phyloP scores from a whole-genome alignment of 495 filamentous ascomycete species.

The Daldinia loculata region DNA sequence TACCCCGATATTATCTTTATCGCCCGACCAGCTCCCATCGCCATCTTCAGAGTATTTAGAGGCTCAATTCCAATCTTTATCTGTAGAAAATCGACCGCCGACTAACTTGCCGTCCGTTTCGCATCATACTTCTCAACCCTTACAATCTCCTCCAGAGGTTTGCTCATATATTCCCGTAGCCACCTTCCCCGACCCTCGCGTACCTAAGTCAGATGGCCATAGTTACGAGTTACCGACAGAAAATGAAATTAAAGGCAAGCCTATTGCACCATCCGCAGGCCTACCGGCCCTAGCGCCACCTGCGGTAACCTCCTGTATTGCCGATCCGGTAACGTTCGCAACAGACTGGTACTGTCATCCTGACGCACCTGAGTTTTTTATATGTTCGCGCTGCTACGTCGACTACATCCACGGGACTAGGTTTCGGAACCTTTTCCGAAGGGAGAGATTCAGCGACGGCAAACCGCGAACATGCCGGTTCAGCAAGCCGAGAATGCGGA shows the following conservation, averaged over 20 bases:
- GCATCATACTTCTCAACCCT: neutral
- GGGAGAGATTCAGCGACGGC: slow-evolving; percentile 6
- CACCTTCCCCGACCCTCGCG: neutral
- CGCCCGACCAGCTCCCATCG: neutral
- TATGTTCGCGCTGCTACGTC: slow-evolving; percentile 45
- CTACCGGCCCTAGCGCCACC: neutral
- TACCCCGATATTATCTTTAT: neutral
- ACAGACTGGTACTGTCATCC: slow-evolving; percentile 44
- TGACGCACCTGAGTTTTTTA: slow-evolving; percentile 26
- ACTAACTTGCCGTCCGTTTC: neutral
- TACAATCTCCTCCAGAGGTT: neutral
- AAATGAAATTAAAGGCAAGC: neutral
- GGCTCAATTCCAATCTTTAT: slow-evolving; percentile 10
- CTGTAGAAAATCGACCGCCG: neutral
- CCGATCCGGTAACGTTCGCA: slow-evolving; percentile 22
- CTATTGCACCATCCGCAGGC: neutral
- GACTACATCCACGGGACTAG: slow-evolving; percentile 35
- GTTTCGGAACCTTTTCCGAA: slow-evolving; percentile 10
- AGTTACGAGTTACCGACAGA: neutral
- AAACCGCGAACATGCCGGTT: slow-evolving; percentile 30
- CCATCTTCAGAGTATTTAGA: neutral
- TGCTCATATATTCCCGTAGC: neutral
- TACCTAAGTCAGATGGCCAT: neutral
- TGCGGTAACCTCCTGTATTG: slow-evolving; percentile 33
- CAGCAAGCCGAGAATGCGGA: slow-evolving; percentile 33